phyloP scores from a whole-genome alignment of 2,329 filamentous ascomycete genomes.

The Drechslerella coelobrocha region DNA sequence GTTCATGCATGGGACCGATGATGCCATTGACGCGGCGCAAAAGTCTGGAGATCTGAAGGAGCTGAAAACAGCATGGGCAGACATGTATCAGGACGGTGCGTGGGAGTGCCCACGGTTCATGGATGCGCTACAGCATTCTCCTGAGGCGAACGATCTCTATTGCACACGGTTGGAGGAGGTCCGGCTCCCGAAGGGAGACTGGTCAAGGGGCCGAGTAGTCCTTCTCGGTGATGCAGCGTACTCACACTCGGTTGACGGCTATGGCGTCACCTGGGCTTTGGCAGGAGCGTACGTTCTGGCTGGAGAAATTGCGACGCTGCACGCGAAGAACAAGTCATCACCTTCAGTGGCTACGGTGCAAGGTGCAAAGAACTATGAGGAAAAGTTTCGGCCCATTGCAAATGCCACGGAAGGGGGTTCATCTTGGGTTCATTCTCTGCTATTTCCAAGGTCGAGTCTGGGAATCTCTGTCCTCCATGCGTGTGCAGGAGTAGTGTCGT shows the following conservation, averaged over 20 bases:
- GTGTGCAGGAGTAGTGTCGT: neutral
- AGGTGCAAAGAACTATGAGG: constrained; percentile 20
- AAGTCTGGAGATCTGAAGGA: constrained; percentile 12
- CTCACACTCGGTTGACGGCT: constrained; percentile 4
- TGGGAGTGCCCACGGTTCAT: constrained; percentile 18
- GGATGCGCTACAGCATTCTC: neutral
- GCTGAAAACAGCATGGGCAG: constrained; percentile 10
- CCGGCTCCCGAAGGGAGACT: constrained; percentile 6
- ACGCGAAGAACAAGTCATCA: constrained; percentile 5
- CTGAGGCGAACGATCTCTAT: constrained; percentile 16
- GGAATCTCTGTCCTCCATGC: constrained; percentile 11
- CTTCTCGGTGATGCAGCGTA: constrained; percentile 8
- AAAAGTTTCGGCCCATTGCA: constrained; percentile 6
- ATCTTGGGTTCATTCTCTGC: neutral
- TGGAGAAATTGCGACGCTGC: constrained; percentile 13
- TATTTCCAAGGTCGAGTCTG: constrained; percentile 6
- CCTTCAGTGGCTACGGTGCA: neutral
- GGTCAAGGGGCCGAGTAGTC: constrained; percentile 13
- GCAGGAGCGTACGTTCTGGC: constrained; percentile 12
- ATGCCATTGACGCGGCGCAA: constrained; percentile 5
- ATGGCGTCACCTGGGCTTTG: constrained; percentile 2
- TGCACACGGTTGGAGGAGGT: constrained; percentile 10
- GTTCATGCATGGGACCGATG: constrained; percentile 1
- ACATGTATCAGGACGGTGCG: neutral
- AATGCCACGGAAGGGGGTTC: constrained; percentile 5